Evolutionary conservation across 1,139 yeast species (phyloP).

Genomic region (Zygotorulaspora mrakii): DNA sequence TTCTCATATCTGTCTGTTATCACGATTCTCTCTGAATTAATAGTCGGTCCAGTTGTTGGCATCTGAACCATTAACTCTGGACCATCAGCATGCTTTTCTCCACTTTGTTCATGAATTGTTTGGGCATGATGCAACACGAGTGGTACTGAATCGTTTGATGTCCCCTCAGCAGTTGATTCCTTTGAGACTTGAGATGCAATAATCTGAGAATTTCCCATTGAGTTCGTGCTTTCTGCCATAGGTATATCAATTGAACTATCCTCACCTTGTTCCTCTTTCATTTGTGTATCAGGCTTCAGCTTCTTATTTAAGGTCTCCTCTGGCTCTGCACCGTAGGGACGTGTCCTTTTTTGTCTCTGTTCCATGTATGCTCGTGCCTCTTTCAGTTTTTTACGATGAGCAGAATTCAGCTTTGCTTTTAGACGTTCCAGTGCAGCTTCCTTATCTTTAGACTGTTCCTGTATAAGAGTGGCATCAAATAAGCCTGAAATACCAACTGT

Average conservation of each 20-base stretch:
- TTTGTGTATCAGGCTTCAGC: neutral
- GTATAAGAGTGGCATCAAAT: constrained; percentile 20
- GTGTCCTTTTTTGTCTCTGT: constrained; percentile 7
- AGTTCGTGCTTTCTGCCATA: neutral
- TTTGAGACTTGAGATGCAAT: too few relatives aligned
- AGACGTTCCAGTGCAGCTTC: constrained; percentile 7
- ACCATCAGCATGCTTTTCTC: too few relatives aligned
- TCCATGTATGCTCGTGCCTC: constrained; percentile 25
- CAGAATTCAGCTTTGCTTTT: constrained; percentile 12
- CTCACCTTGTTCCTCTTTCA: neutral
- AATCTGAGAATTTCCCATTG: too few relatives aligned
- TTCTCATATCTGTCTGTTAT: too few relatives aligned
- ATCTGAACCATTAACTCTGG: too few relatives aligned
- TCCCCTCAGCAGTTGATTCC: too few relatives aligned
- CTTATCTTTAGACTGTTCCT: constrained; percentile 11
- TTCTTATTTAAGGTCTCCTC: neutral
- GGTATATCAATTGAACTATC: neutral
- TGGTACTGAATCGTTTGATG: too few relatives aligned
- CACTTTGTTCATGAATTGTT: too few relatives aligned
- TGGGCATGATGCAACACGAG: too few relatives aligned
- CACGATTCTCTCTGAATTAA: too few relatives aligned
- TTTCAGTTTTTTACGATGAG: constrained; percentile 19
- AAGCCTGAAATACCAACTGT: constrained; percentile 27
- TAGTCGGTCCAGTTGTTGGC: too few relatives aligned
- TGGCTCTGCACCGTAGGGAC: too few relatives aligned